Percentiles rank a stretch among this genome's conserved stretches.
phyloP scores from a whole-genome alignment of 1,284 basidiomycete species.

The Microbotryum intermedium region DNA sequence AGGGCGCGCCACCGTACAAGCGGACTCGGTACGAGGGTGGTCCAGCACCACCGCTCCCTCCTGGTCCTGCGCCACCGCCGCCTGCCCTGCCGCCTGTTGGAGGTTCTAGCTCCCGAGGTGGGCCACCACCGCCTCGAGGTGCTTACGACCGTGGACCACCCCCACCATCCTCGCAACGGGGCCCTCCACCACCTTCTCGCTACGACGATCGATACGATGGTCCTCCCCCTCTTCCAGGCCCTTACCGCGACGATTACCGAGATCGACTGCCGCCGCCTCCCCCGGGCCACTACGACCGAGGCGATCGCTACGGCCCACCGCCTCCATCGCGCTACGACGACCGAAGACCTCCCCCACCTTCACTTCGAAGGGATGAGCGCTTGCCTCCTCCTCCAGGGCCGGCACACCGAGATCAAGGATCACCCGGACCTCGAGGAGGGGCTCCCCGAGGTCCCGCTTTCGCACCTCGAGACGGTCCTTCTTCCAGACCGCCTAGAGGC shows the following conservation, averaged over 20 bases:
- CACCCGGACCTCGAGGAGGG: too few species aligned
- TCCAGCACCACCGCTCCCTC: slow-evolving; percentile 1
- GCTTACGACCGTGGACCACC: not conserved
- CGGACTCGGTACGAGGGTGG: slow-evolving; percentile 26
- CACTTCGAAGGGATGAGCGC: too few species aligned
- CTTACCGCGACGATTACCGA: too few species aligned
- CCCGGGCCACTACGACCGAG: not conserved
- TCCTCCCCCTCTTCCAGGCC: not conserved
- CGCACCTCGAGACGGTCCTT: too few species aligned
- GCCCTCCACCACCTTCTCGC: not conserved
- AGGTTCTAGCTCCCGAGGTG: not conserved
- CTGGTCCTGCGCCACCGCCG: slow-evolving; percentile 8
- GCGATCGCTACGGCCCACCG: too few species aligned
- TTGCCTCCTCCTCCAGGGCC: too few species aligned
- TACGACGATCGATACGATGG: not conserved
- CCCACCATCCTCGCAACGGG: not conserved
- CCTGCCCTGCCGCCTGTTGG: slow-evolving; percentile 1
- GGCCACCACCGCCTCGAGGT: slow-evolving; percentile 4
- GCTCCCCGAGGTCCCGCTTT: too few species aligned
- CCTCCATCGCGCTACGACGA: too few species aligned
- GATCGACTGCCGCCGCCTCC: not conserved
- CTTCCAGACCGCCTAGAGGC: too few species aligned
- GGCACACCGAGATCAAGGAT: too few species aligned
- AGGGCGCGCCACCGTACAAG: slow-evolving; percentile 29
- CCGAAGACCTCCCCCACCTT: too few species aligned